Evolutionary conservation across 2,329 filamentous ascomycete species (phyloP).

Genomic region (Fusarium brachygibbosum): DNA sequence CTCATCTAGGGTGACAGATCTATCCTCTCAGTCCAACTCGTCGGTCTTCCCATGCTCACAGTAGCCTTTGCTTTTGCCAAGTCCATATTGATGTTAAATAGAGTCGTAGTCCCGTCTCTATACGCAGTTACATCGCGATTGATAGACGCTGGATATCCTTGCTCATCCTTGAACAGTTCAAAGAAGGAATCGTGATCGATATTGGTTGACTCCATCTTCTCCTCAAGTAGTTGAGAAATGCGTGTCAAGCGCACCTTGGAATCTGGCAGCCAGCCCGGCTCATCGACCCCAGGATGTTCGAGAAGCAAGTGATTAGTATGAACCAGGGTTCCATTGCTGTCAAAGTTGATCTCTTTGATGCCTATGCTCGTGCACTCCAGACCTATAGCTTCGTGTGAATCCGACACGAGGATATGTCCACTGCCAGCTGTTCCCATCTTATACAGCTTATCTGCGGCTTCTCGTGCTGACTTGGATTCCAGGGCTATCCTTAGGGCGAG

Average conservation of each 20-base stretch:
- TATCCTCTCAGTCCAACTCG: slow-evolving; percentile 18
- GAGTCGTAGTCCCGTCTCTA: slow-evolving; percentile 15
- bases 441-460: slow-evolving; percentile 17
- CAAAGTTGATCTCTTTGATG: slow-evolving; percentile 23
- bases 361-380: slow-evolving; percentile 44
- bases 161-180: slow-evolving; percentile 40
- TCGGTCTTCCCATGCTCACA: slow-evolving; percentile 32
- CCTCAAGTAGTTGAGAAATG: slow-evolving; percentile 13
- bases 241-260: slow-evolving; percentile 24
- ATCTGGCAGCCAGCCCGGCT: slow-evolving; percentile 36
- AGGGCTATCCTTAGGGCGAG: slow-evolving; percentile 69
- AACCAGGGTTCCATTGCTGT: slow-evolving; percentile 16
- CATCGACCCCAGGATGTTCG: slow-evolving; percentile 30
- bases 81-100: slow-evolving; percentile 45
- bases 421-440: slow-evolving; percentile 37
- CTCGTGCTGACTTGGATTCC: slow-evolving; percentile 57
- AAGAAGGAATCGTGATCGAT: slow-evolving; percentile 19
- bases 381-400: slow-evolving; percentile 32
- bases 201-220: background rate
- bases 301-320: slow-evolving; percentile 43
- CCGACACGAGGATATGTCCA: slow-evolving; percentile 39
- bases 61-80: slow-evolving; percentile 9
- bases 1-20: slow-evolving; percentile 4
- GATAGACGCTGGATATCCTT: slow-evolving; percentile 37
- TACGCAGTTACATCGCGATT: slow-evolving; percentile 24